Evolutionary conservation across 805 yeast species (phyloP).

Genomic region (Wickerhamomyces sydowiorum): DNA sequence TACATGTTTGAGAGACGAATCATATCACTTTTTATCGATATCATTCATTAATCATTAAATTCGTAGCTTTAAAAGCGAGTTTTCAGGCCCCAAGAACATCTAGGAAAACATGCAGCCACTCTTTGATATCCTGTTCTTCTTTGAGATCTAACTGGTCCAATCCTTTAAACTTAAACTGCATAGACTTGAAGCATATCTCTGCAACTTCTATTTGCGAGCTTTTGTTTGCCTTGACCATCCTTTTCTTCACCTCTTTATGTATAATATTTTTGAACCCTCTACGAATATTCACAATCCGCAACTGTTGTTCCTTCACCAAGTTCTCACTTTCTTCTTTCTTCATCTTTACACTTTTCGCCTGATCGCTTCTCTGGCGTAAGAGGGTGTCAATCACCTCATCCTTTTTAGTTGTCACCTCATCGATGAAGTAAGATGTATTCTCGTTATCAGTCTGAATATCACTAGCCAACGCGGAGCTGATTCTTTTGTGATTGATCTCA

Average conservation of each 20-base stretch:
- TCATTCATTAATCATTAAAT: too few relatives aligned
- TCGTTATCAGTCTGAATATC: neutral
- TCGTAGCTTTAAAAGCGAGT: too few relatives aligned
- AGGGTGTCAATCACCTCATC: slow-evolving; percentile 21
- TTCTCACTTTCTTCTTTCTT: neutral
- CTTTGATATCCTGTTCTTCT: slow-evolving; percentile 8
- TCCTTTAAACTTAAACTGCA: slow-evolving; percentile 15
- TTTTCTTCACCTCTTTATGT: slow-evolving; percentile 9
- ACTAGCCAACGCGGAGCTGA: slow-evolving; percentile 5
- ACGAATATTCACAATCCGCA: slow-evolving; percentile 8
- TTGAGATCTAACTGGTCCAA: slow-evolving; percentile 5
- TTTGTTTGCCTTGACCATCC: slow-evolving; percentile 10
- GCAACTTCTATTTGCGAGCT: slow-evolving; percentile 17
- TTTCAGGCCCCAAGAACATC: slow-evolving; percentile 9
- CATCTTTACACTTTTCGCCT: neutral
- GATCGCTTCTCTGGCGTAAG: slow-evolving; percentile 8
- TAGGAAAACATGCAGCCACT: slow-evolving; percentile 15
- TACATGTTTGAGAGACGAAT: too few relatives aligned
- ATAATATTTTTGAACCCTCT: slow-evolving; percentile 14
- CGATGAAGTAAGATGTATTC: slow-evolving; percentile 11
- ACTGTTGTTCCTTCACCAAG: slow-evolving; percentile 12
- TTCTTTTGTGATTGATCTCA: slow-evolving; percentile 8
- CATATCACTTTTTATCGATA: too few relatives aligned
- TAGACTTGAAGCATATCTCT: slow-evolving; percentile 19
- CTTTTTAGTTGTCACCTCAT: slow-evolving; percentile 11